These are phyloP conservation scores for Rhododendron griersonianum DNA, from an alignment of 148 eudicot species.

Conservation along the genomic window DNA sequence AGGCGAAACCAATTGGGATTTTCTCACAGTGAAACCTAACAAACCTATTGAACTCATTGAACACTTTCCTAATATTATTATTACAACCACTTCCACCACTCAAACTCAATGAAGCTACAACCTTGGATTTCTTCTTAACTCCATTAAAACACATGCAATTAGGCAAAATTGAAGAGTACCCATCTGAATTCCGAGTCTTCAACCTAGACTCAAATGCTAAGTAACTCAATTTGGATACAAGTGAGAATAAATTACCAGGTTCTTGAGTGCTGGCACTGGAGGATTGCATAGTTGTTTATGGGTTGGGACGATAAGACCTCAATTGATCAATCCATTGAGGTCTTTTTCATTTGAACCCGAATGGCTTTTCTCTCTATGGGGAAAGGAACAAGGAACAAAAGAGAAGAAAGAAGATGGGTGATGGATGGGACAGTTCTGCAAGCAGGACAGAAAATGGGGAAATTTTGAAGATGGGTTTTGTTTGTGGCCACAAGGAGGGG, in stretches of 20 bases:
- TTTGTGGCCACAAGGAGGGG: not conserved
- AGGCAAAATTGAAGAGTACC: slow-evolving; percentile 31
- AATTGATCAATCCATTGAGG: slow-evolving; percentile 9
- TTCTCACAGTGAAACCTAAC: slow-evolving; percentile 74
- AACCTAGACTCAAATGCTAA: slow-evolving; percentile 38
- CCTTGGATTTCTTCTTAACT: slow-evolving; percentile 29
- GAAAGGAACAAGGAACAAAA: not conserved
- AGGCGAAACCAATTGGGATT: slow-evolving; percentile 77
- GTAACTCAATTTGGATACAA: slow-evolving; percentile 42
- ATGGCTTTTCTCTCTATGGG: not conserved
- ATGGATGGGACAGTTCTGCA: not conserved
- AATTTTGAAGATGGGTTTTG: not conserved
- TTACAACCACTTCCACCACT: slow-evolving; percentile 36
- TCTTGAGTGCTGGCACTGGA: slow-evolving; percentile 45
- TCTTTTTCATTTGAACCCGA: not conserved
- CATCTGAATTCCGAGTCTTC: slow-evolving; percentile 27
- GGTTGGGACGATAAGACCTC: not conserved
- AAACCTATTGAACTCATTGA: slow-evolving; percentile 34
- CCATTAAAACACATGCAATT: slow-evolving; percentile 38
- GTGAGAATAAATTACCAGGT: slow-evolving; percentile 32
- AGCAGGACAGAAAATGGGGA: not conserved
- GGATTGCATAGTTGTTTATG: slow-evolving; percentile 41
- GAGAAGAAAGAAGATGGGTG: not conserved
- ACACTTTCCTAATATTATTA: slow-evolving; percentile 28
- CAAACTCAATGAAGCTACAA: slow-evolving; percentile 50